These are phyloP conservation scores for Oryza punctata DNA, from an alignment of 176 grass and related monocot species.

Conservation along the genomic window DNA sequence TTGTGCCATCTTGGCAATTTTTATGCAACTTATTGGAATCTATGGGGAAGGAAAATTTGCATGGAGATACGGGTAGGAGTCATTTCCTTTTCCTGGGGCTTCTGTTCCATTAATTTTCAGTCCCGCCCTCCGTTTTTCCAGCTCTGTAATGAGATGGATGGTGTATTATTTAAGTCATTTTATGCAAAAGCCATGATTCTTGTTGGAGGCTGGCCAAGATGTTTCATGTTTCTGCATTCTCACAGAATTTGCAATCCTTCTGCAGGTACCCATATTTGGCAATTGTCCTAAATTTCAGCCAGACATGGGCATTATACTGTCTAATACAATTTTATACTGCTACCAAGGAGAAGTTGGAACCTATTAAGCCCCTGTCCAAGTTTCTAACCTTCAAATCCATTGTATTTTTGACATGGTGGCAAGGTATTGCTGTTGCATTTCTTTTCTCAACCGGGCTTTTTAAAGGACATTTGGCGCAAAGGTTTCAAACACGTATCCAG, in stretches of 20 bases:
- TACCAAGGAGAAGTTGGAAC: constrained; percentile 91
- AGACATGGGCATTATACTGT: constrained; percentile 99
- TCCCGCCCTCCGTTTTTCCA: neutral
- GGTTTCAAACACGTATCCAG: constrained; percentile 87
- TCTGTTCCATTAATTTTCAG: neutral
- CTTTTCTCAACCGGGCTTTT: constrained; percentile 90
- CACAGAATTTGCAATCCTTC: neutral
- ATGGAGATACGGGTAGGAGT: constrained; percentile 92
- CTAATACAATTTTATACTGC: constrained; percentile 94
- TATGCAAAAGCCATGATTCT: constrained; percentile 11
- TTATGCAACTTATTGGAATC: constrained; percentile 79
- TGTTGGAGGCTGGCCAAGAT: neutral
- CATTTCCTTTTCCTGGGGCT: neutral
- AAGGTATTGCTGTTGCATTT: constrained; percentile 94
- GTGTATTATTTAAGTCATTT: neutral
- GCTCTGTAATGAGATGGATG: neutral
- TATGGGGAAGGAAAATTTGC: constrained; percentile 97
- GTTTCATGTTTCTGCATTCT: constrained; percentile 18
- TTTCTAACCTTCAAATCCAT: constrained; percentile 99
- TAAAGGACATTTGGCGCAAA: constrained; percentile 90
- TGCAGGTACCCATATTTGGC: constrained; percentile 97
- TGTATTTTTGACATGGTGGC: constrained; percentile 99
- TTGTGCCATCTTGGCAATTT: constrained; percentile 88
- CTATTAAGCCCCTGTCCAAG: constrained; percentile 91
- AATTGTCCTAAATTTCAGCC: constrained; percentile 95